These are phyloP conservation scores for Leavenworthia alabamica DNA, from an alignment of 345 rosid genomes.

Conservation along the genomic window DNA sequence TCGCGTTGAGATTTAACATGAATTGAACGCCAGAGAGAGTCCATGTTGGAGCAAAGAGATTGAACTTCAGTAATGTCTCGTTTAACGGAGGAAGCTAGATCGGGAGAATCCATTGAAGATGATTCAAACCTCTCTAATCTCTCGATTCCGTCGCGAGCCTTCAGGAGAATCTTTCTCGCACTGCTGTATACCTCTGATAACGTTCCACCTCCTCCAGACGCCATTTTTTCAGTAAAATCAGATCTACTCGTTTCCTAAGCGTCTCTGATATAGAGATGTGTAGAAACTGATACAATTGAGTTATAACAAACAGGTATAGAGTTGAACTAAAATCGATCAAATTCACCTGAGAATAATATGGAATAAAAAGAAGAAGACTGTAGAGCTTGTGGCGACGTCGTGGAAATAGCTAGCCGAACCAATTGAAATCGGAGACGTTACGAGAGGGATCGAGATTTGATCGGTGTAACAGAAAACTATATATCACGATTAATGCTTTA, in stretches of 20 bases:
- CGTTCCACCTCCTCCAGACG: slow-evolving; percentile 53
- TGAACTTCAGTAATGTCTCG: slow-evolving; percentile 68
- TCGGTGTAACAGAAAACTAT: not conserved
- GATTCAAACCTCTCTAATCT: slow-evolving; percentile 69
- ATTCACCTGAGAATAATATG: slow-evolving; percentile 1
- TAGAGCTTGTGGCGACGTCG: not conserved
- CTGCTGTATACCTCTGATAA: slow-evolving; percentile 60
- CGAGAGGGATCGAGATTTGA: not conserved
- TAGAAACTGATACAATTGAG: not conserved
- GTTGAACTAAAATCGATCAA: not conserved
- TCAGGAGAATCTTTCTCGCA: slow-evolving; percentile 51
- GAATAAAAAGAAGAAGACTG: not conserved
- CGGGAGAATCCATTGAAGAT: slow-evolving; percentile 57
- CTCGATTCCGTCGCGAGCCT: slow-evolving; percentile 80
- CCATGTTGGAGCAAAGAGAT: slow-evolving; percentile 75
- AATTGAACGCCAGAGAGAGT: slow-evolving; percentile 74
- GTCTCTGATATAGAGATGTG: not conserved
- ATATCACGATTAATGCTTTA: not conserved
- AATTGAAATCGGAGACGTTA: not conserved
- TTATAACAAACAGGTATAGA: not conserved
- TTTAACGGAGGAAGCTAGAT: slow-evolving; percentile 60
- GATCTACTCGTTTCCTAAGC: not conserved
- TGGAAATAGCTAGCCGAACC: not conserved
- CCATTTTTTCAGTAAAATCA: slow-evolving; percentile 7
- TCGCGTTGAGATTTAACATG: slow-evolving; percentile 79